Base-by-base conservation (phyloP, 768 basidiomycete genomes). In the Rhodocollybia butyracea region DNA sequence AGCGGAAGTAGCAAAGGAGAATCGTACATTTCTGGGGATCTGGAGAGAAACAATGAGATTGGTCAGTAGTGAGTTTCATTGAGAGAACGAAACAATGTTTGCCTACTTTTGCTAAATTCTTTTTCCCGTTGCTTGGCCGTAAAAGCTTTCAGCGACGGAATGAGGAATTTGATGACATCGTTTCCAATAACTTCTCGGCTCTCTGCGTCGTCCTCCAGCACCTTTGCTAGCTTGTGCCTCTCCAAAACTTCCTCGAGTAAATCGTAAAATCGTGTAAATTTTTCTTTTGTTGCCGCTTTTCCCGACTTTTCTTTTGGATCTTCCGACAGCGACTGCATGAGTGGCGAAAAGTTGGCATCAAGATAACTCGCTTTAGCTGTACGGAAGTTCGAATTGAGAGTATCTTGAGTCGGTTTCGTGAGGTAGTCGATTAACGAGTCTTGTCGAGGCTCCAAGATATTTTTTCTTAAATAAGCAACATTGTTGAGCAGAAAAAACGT, bases 301-400 rank as follows among this genome's bases (percentile, higher is more conserved):
- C 26, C 77, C 77, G 6, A 68, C 72, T 61, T 81, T 80, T 62
- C 79, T 79, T 58, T 81, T 82, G 84, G 80, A 54, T 87, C 85
- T 46, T 83, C 80, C 24, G 71, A 83, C 72, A 72, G 81, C 65
- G 69, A 76, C 69, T 89, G 86, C 74, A 93, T 83, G 47, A 93
- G 71, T 11, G 88, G 86, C 6, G 85, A 83, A 67, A 88, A 91
- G 69, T 91, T 93, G 22, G 86, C 76, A 58, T 92, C 91, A 57
- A 91, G 91, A 68, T 94, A 94, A 3, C 77, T 86, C 8, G 90
- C 88, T 68, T 91, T 91, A 40, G 91, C 86, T 0, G 84, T 91
- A 34, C 90, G 83, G 72, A 85, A 89, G 57, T 81, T 83, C 5
- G 85, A 86, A 57, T 82, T 80, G 27, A 94, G 75, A 19, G 76